Percentiles rank a stretch among this genome's conserved stretches.
Conservation (phyloP, 1,284 basidiomycete genomes). For the Clitocybe nebularis region DNA sequence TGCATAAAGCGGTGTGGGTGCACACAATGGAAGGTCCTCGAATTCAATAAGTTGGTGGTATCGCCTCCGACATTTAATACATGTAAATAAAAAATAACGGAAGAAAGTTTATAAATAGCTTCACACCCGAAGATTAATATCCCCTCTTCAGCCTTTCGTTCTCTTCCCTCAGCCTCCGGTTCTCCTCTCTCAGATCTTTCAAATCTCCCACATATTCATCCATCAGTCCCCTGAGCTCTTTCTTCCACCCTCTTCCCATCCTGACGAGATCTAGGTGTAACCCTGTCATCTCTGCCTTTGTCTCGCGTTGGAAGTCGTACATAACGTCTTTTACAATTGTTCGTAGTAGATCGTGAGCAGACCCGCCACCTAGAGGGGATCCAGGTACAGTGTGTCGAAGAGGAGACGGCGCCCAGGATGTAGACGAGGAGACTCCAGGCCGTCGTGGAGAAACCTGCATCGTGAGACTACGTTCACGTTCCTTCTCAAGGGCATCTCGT, state of each 20-base stretch:
- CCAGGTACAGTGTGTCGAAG: slow-evolving; percentile 20
- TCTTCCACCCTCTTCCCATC: slow-evolving; percentile 62
- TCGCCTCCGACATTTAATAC: too few relatives aligned
- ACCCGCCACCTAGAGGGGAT: slow-evolving; percentile 18
- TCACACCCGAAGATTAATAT: slow-evolving; percentile 28
- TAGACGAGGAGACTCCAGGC: slow-evolving; percentile 24
- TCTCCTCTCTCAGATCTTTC: slow-evolving; percentile 59
- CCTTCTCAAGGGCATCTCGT: slow-evolving; percentile 17
- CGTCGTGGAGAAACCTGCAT: slow-evolving; percentile 62
- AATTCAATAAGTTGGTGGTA: too few relatives aligned
- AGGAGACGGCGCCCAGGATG: slow-evolving; percentile 42
- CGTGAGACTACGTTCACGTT: slow-evolving; percentile 33
- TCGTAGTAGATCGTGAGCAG: slow-evolving; percentile 60
- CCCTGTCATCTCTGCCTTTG: slow-evolving; percentile 61
- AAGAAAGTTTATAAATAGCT: too few relatives aligned
- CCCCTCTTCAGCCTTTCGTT: slow-evolving; percentile 60
- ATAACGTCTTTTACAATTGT: slow-evolving; percentile 64
- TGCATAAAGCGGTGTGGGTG: too few relatives aligned
- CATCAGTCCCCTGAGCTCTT: slow-evolving; percentile 58
- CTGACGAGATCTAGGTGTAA: slow-evolving; percentile 67
- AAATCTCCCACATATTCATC: slow-evolving; percentile 56
- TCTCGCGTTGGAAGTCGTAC: slow-evolving; percentile 67
- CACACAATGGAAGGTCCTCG: too few relatives aligned
- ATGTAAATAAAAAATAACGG: too few relatives aligned
- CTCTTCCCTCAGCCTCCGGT: slow-evolving; percentile 59